Base-by-base conservation (phyloP, 176 grass and related monocot species). In the Rhynchospora pubera region DNA sequence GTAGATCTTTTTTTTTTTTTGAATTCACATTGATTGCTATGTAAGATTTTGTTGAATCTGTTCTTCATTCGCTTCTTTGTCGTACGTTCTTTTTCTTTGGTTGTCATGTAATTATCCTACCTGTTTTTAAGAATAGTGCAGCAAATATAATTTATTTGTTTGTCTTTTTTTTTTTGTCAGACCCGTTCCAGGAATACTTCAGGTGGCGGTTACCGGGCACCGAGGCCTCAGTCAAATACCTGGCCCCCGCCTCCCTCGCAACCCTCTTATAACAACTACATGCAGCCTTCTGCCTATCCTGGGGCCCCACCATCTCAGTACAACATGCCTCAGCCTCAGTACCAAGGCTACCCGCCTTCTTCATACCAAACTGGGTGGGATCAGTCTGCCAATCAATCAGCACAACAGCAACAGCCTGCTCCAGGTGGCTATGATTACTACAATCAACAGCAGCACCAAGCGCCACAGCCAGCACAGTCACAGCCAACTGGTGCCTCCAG, bases 401-500 rank as follows among this genome's bases (percentile, higher is more conserved):
- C 72, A 30, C 89, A 86, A 65, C 53, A 86, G 77, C 94, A 97
- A 34, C 89, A 91, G 57, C 34, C 87, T 0, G 80, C 94, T 18
- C 70, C 92, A 43, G 94, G 83, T 52, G 90, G 90, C 15, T 99
- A 99, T 84, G 97, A 99, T 87, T 99, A 99, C 69, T 99, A 99
- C 82, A 90, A 83, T 45, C 93, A 99, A 34, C 97, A 95, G 73
- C 90, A 94, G 23, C 92, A 87, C 28, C 92, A 86, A 55, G 91
- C 83, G 52, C 90, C 89, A 23, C 92, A 95, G 44, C 91, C 91
- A 57, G 57, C 45, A 26, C 86, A 81, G 44, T 16, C 78, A 62
- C 82, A 85, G 26, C 18, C 79, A 64, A 45, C 42, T 30, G 79
- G 42, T 9, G 62, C 87, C 80, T 60, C 83, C n/a, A 74, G 87